Base-by-base conservation (phyloP, 225 moss, liverwort and hornwort genomes). In the Rhytidiadelphus loreus region DNA sequence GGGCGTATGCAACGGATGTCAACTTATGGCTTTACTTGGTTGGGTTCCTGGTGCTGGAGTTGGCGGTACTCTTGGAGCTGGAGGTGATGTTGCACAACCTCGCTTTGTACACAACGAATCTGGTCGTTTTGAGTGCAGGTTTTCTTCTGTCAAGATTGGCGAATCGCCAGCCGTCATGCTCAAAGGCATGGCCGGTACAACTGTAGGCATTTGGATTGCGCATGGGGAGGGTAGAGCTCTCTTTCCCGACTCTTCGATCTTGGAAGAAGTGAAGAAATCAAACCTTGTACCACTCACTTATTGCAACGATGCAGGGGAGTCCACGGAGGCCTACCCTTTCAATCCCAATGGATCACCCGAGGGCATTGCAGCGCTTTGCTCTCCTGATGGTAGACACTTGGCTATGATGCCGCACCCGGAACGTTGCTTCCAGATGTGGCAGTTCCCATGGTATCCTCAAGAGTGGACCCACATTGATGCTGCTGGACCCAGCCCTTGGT, bases 391-490 rank as follows among this genome's bases (percentile, higher is more conserved):
- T 44, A 94, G 96, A 13, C 99, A 99, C 90, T 85, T 99, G 91
- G 99, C 97, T 3, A 93, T 99, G 91, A 99, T 99, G 99, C 97
- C 97, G 24, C 99, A 99, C 88, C 99, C 99, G 8, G 99, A 99
- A 87, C 90, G 99, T 5, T 99, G 96, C 88, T 99, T 96, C 80
- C 95, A 95, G 61, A 97, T 97, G 97, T 99, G 99, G 99, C 99
- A 97, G 83, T 99, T 99, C 80, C 99, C 97, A 32, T 99, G 99
- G 99, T 94, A 91, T 69, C 99, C 99, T 41, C 95, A 88, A 77
- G 96, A 97, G 61, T 99, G 99, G 99, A 90, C 87, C 73, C 88
- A 95, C 60, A 82, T 93, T 39, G 96, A 95, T 70, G 89, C 93
- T 62, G 91, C 85, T 71, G 99, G 99, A 83, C 97, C 96, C 39